Percentiles rank a stretch among this genome's conserved stretches.
phyloP scores from a whole-genome alignment of 2,329 filamentous ascomycete species.

The Cladophialophora psammophila region DNA sequence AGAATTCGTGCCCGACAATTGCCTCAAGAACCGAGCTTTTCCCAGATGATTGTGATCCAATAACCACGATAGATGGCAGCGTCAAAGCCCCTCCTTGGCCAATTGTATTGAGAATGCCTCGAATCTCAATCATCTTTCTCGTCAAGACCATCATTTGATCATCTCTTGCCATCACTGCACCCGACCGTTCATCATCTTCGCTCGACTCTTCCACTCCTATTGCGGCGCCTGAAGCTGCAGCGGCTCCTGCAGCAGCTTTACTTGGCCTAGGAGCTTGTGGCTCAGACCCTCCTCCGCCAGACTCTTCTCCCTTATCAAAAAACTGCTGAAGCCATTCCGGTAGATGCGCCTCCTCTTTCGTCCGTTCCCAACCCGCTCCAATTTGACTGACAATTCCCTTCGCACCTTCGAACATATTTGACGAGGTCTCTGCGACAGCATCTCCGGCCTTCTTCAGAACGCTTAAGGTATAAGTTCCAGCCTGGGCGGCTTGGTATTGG shows the following conservation, averaged over 20 bases:
- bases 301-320: conserved; percentile 61
- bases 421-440: conserved; percentile 61
- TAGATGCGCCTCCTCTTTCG: conserved; percentile 75
- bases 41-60: conserved; percentile 96
- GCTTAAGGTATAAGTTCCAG: conserved; percentile 78
- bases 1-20: conserved; percentile 95
- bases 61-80: conserved; percentile 97
- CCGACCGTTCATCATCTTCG: conserved; percentile 67
- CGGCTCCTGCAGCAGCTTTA: conserved; percentile 67
- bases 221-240: conserved; percentile 74
- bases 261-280: conserved; percentile 43
- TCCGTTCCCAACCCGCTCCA: conserved; percentile 79
- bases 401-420: conserved; percentile 71
- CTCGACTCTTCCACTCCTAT: conserved; percentile 77
- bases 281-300: conserved; percentile 55
- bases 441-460: conserved; percentile 77
- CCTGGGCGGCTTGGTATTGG: conserved; percentile 92
- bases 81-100: conserved; percentile 89
- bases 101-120: conserved; percentile 87
- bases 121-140: conserved; percentile 99
- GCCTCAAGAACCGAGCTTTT: conserved; percentile 97
- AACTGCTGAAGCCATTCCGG: conserved; percentile 83
- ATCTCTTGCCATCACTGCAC: conserved; percentile 76
- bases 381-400: conserved; percentile 81
- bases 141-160: conserved; percentile 99